Conservation (phyloP, 2,329 filamentous ascomycete genomes). For the Emmonsia crescens region DNA sequence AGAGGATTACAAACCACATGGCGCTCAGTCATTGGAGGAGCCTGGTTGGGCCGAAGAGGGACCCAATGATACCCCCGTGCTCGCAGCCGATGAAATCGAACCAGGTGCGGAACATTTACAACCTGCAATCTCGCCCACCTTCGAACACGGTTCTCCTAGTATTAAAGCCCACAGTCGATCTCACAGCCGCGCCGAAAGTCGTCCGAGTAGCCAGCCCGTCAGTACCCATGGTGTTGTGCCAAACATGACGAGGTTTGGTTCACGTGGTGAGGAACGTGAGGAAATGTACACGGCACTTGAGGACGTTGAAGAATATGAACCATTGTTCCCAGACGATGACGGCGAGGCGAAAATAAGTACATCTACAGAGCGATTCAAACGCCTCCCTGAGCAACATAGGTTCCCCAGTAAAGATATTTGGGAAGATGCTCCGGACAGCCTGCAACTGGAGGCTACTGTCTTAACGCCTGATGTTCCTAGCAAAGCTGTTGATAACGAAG, state of each 20-base stretch:
- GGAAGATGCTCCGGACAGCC: constrained; percentile 87
- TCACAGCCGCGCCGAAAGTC: constrained; percentile 48
- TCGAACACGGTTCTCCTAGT: constrained; percentile 39
- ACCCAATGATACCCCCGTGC: constrained; percentile 62
- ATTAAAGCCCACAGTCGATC: constrained; percentile 41
- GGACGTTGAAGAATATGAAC: constrained; percentile 89
- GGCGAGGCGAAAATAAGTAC: constrained; percentile 44
- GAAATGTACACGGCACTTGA: constrained; percentile 58
- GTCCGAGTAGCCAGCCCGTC: constrained; percentile 52
- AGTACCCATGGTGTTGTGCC: constrained; percentile 51
- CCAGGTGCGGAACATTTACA: constrained; percentile 57
- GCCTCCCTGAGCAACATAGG: constrained; percentile 44
- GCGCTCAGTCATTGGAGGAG: constrained; percentile 33
- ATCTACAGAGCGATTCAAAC: constrained; percentile 45
- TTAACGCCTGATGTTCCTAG: constrained; percentile 60
- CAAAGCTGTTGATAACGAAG: constrained; percentile 27
- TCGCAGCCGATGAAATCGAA: constrained; percentile 78
- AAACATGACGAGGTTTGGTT: constrained; percentile 44
- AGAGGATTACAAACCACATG: constrained; percentile 36
- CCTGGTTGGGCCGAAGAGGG: constrained; percentile 35
- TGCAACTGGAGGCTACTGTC: constrained; percentile 67
- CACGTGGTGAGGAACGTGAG: constrained; percentile 41
- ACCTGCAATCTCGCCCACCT: constrained; percentile 68
- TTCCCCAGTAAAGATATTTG: constrained; percentile 96
- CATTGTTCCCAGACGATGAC: constrained; percentile 75